A percentile compares a stretch with the other conserved stretches of the same genome.
Conservation (phyloP, 1,284 basidiomycete genomes). For the Earliella scabrosa region DNA sequence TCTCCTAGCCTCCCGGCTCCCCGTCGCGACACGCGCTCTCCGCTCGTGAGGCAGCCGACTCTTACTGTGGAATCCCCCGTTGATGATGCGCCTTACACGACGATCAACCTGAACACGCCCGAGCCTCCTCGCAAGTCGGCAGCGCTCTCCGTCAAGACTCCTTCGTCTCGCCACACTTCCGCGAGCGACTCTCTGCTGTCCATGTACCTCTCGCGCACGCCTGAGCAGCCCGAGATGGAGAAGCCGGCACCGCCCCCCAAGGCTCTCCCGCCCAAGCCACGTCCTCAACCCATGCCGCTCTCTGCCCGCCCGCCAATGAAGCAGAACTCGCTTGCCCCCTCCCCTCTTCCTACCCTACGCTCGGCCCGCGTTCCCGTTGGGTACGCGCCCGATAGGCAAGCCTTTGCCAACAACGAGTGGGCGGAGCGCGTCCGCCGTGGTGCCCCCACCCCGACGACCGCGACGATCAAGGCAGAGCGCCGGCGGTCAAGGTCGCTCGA, state of each 20-base stretch:
- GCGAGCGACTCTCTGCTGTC: conserved; percentile 34
- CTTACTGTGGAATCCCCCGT: conserved; percentile 19
- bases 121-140: conserved; percentile 14
- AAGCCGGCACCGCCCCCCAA: conserved; percentile 20
- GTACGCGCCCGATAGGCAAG: conserved; percentile 13
- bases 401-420: conserved; percentile 27
- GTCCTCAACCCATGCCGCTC: conserved; percentile 18
- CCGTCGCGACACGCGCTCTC: conserved; percentile 29
- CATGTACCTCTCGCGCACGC: conserved; percentile 34
- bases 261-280: conserved; percentile 13
- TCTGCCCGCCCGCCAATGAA: conserved; percentile 16
- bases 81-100: conserved; percentile 22
- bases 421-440: conserved; percentile 26
- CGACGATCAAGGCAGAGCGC: conserved; percentile 23
- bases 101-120: conserved; percentile 30
- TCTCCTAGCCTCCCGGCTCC: conserved; percentile 28
- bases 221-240: conserved; percentile 17
- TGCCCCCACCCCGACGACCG: conserved; percentile 15
- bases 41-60: conserved; percentile 24
- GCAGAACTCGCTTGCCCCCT: conserved; percentile 18
- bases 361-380: conserved; percentile 15
- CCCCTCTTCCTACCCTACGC: conserved; percentile 14
- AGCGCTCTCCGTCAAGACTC: background rate
- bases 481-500: conserved; percentile 30
- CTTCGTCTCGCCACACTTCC: conserved; percentile 13